phyloP scores from a whole-genome alignment of 129 eudicot species.

The Flaveria brownii region DNA sequence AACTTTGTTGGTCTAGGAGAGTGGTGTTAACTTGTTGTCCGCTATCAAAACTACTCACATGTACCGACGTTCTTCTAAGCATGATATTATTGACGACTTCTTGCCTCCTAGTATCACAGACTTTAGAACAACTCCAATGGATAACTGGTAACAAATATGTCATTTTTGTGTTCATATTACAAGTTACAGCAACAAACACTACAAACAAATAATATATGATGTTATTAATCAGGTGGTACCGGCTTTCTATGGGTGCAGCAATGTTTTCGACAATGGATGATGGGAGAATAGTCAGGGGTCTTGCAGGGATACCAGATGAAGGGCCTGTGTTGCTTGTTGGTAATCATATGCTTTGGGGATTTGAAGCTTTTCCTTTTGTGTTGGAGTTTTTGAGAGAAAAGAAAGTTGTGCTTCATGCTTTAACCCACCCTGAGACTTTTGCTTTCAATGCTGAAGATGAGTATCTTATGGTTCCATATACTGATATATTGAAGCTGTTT shows the following conservation, averaged over 20 bases:
- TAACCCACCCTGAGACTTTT: constrained; percentile 32
- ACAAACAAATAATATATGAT: background rate
- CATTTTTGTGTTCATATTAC: background rate
- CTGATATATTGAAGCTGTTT: constrained; percentile 28
- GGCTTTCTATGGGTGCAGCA: constrained; percentile 49
- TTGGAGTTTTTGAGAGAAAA: constrained; percentile 59
- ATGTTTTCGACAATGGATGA: constrained; percentile 67
- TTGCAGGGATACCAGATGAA: constrained; percentile 72
- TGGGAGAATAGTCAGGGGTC: constrained; percentile 82
- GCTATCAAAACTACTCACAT: constrained; percentile 55
- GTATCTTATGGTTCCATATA: constrained; percentile 18
- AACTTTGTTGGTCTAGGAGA: constrained; percentile 53
- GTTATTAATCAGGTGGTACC: constrained; percentile 46
- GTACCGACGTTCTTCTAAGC: constrained; percentile 63
- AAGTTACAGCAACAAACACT: background rate
- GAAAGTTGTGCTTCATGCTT: constrained; percentile 41
- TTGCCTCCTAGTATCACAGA: constrained; percentile 82
- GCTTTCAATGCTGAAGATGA: constrained; percentile 26
- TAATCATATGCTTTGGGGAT: constrained; percentile 78
- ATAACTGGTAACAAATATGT: constrained; percentile 34
- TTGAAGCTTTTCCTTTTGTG: constrained; percentile 51
- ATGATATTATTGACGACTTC: constrained; percentile 64
- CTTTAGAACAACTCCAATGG: constrained; percentile 44
- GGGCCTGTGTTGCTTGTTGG: constrained; percentile 91
- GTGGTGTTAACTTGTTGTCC: constrained; percentile 71